Conservation (phyloP, 257 asterid genomes). For the Ligustrum vulgare region DNA sequence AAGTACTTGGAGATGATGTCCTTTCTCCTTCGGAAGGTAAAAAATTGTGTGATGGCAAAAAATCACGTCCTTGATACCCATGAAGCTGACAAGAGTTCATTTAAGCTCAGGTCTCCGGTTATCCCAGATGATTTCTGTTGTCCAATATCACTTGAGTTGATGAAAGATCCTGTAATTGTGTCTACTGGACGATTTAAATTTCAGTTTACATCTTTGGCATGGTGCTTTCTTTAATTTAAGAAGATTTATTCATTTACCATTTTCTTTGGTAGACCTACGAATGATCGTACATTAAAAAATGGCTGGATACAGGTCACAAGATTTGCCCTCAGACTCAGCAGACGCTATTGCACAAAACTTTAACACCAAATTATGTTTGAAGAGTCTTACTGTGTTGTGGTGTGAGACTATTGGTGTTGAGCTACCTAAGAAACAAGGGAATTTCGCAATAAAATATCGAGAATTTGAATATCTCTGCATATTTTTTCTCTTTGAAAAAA, state of each 20-base stretch:
- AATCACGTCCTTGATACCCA: slow-evolving; percentile 53
- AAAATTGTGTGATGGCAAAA: slow-evolving; percentile 62
- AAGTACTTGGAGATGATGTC: slow-evolving; percentile 78
- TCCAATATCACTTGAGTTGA: slow-evolving; percentile 94
- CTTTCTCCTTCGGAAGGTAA: slow-evolving; percentile 66
- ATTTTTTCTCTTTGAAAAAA: too few species aligned
- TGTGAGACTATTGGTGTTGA: slow-evolving; percentile 94
- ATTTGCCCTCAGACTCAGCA: slow-evolving; percentile 98
- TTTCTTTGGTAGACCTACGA: slow-evolving; percentile 77
- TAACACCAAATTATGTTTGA: slow-evolving; percentile 88
- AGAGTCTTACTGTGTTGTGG: slow-evolving; percentile 89
- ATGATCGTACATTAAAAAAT: slow-evolving; percentile 83
- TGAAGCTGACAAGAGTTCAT: slow-evolving; percentile 61
- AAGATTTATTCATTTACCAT: background rate
- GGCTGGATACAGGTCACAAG: slow-evolving; percentile 97
- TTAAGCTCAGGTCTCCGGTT: slow-evolving; percentile 80
- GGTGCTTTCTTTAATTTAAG: background rate
- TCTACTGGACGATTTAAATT: slow-evolving; percentile 89
- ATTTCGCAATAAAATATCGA: slow-evolving; percentile 49
- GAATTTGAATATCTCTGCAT: too few species aligned
- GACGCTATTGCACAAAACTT: slow-evolving; percentile 73
- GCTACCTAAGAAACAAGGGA: slow-evolving; percentile 76
- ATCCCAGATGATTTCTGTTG: slow-evolving; percentile 97
- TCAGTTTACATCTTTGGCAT: slow-evolving; percentile 11
- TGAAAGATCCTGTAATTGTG: slow-evolving; percentile 98